These are phyloP conservation scores for Hansenula sp. DNA, from an alignment of 1,139 yeast genomes.

Conservation along the genomic window DNA sequence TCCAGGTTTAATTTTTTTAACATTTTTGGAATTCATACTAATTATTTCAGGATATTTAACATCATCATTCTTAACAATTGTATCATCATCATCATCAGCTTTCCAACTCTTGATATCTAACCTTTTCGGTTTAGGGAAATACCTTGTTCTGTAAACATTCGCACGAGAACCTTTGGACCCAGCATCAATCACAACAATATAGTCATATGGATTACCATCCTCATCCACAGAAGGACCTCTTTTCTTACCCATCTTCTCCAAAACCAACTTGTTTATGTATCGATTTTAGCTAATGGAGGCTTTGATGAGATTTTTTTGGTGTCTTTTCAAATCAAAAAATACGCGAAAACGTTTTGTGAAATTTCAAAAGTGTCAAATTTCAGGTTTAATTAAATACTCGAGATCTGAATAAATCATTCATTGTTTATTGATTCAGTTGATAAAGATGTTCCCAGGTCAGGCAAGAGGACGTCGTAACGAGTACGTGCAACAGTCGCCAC, in stretches of 20 bases:
- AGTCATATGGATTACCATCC: slow-evolving; percentile 52
- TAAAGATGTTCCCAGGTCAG: slow-evolving; percentile 23
- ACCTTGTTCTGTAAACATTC: slow-evolving; percentile 47
- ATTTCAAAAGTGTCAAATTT: too few relatives aligned
- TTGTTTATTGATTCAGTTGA: too few relatives aligned
- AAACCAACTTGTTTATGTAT: too few relatives aligned
- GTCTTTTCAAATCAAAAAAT: too few relatives aligned
- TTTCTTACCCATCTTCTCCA: background rate
- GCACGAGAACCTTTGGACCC: slow-evolving; percentile 83
- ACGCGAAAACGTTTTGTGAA: too few relatives aligned
- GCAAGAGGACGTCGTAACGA: slow-evolving; percentile 22
- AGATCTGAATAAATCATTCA: too few relatives aligned
- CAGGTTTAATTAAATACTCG: too few relatives aligned
- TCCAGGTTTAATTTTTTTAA: slow-evolving; percentile 54
- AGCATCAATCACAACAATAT: slow-evolving; percentile 72
- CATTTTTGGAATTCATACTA: slow-evolving; percentile 40
- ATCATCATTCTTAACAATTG: slow-evolving; percentile 11
- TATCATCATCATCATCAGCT: slow-evolving; percentile 21
- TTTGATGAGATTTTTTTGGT: too few relatives aligned
- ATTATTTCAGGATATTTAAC: slow-evolving; percentile 36
- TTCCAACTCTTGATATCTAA: slow-evolving; percentile 6
- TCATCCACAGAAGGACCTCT: slow-evolving; percentile 26
- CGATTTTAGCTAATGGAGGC: too few relatives aligned
- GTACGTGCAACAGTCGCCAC: slow-evolving; percentile 10
- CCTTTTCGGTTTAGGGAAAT: slow-evolving; percentile 15